Base-by-base conservation (phyloP, 2,329 filamentous ascomycete species). In the Akanthomyces uredinophilus region DNA sequence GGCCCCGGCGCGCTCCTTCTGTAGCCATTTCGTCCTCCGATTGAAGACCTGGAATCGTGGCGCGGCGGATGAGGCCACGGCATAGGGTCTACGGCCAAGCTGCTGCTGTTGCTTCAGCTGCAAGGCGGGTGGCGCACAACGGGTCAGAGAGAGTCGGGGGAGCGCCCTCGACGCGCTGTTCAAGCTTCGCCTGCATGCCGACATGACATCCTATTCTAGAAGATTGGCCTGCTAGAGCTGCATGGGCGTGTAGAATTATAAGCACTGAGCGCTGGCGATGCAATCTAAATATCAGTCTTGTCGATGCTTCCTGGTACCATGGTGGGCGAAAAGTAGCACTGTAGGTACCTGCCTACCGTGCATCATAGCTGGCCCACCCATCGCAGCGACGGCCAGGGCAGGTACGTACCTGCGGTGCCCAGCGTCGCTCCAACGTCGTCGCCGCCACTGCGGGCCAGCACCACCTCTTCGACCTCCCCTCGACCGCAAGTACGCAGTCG, bases 1-100 rank as follows among this genome's bases (percentile, higher is more conserved):
- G 51, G 80, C 73, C 0, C 91, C 93, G 1, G 92, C 90, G 65
- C 94, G 86, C 74, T 98, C 92, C 74, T 92, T 96, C 73, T 99
- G 95, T 54, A 95, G 78, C 81, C 90, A 93, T 81, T 99, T 99
- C 24, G 88, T 86, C 68, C 85, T 84, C 65, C 87, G 85, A 76
- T 96, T 96, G 84, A 99, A 99, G 74, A 99, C 90, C 68, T 97
- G 89, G 68, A 96, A 86, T 43, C 87, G 86, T 29, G 92, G 90
- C 46, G 86, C 85, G 64, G 91, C 90, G 2, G 91, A 82, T 22
- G 90, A 83, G 75, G 92, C 89, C 63, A 91, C 85, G 57, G 94
- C 93, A 76, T 95, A 96, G 62, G 76, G 78, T 63, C 89, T 81
- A 62, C 77, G 58, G 5, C 10, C 14, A 29, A 96, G 61, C 76